Evolutionary conservation across 2,329 filamentous ascomycete species (phyloP).

Genomic region (Cytospora piceae): DNA sequence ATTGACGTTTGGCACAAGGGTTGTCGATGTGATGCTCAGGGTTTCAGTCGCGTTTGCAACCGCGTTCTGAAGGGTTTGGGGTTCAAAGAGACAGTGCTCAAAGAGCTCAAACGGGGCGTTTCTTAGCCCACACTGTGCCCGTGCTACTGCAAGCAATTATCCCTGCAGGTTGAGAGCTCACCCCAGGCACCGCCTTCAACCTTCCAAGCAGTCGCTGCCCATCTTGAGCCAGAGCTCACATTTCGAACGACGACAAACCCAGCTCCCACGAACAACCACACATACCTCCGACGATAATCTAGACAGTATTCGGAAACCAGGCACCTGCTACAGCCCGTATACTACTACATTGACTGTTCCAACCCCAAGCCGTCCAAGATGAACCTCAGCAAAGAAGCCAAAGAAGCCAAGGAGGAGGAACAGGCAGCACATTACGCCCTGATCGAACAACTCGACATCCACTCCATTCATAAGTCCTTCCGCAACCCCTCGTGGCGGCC

Average conservation of each 20-base stretch:
- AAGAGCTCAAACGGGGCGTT: neutral
- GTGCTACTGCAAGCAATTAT: constrained; percentile 9
- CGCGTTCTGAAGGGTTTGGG: constrained; percentile 17
- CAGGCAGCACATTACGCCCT: constrained; percentile 83
- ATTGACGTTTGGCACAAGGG: constrained; percentile 16
- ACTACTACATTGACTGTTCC: neutral
- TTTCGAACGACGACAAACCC: neutral
- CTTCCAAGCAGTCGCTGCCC: neutral
- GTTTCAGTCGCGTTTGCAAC: constrained; percentile 15
- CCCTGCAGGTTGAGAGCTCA: constrained; percentile 10
- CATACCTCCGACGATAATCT: neutral
- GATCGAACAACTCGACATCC: constrained; percentile 89
- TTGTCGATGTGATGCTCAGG: constrained; percentile 18
- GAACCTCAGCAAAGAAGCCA: constrained; percentile 24
- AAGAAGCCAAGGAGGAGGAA: constrained; percentile 57
- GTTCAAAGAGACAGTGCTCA: constrained; percentile 7
- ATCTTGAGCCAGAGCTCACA: neutral
- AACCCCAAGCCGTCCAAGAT: constrained; percentile 8
- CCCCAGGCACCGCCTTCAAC: neutral
- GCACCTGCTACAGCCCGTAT: neutral
- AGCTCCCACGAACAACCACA: neutral
- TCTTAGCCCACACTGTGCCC: neutral
- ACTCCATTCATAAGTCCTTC: constrained; percentile 84
- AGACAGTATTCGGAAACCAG: neutral
- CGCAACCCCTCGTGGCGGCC: constrained; percentile 90